A percentile compares a stretch with the other conserved stretches of the same genome.
Conservation (phyloP, 2,329 filamentous ascomycete genomes). For the Penicillium sp. region DNA sequence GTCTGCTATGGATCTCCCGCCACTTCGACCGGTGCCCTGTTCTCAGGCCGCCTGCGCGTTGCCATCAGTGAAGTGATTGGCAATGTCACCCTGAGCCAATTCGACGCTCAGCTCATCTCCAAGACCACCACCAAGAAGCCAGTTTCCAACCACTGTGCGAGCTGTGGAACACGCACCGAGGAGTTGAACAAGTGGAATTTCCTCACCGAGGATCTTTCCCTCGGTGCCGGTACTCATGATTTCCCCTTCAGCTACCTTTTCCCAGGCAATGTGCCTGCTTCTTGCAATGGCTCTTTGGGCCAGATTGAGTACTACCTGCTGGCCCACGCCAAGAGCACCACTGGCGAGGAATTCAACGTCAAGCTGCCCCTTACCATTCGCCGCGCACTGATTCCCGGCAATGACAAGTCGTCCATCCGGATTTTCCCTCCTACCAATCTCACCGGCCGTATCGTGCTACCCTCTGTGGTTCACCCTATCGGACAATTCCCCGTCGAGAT, state of each 20-base stretch:
- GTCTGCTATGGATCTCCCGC: slow-evolving; percentile 76
- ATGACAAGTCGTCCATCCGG: slow-evolving; percentile 84
- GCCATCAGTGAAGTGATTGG: slow-evolving; percentile 63
- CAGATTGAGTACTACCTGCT: slow-evolving; percentile 76
- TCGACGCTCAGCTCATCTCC: slow-evolving; percentile 70
- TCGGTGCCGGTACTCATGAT: slow-evolving; percentile 61
- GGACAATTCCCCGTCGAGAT: slow-evolving; percentile 77
- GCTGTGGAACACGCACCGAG: slow-evolving; percentile 70
- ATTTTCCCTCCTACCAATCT: slow-evolving; percentile 97
- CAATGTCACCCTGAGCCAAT: slow-evolving; percentile 65
- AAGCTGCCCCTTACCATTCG: slow-evolving; percentile 69
- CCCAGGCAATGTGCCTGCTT: slow-evolving; percentile 80
- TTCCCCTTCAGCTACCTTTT: slow-evolving; percentile 90
- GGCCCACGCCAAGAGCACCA: slow-evolving; percentile 63
- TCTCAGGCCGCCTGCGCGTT: slow-evolving; percentile 79
- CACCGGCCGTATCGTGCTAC: slow-evolving; percentile 78
- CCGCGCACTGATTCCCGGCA: slow-evolving; percentile 74
- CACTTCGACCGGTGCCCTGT: slow-evolving; percentile 76
- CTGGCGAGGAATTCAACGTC: slow-evolving; percentile 63
- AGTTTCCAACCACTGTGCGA: slow-evolving; percentile 72
- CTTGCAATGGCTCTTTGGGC: slow-evolving; percentile 70
- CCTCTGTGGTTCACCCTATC: slow-evolving; percentile 80
- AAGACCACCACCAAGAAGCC: slow-evolving; percentile 77
- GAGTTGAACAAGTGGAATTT: slow-evolving; percentile 80
- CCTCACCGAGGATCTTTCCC: slow-evolving; percentile 53